Base-by-base conservation (phyloP, 352 stramenopile species). In the Phytophthora megakarya region DNA sequence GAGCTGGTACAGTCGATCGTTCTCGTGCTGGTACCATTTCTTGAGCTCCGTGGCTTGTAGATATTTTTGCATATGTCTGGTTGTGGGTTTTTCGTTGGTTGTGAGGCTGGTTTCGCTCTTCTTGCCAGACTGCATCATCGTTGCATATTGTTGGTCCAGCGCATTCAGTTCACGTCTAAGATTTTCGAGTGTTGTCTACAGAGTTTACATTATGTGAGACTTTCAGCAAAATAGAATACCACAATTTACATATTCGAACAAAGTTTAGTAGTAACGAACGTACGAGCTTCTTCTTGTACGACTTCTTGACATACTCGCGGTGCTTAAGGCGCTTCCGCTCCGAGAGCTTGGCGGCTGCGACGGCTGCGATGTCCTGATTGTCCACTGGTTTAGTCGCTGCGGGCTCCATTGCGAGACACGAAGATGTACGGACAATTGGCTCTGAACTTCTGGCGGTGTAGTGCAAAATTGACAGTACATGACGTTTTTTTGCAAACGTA, bases 241-340 rank as follows among this genome's bases (percentile, higher is more conserved):
- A n/a, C n/a, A n/a, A n/a, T n/a, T n/a, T n/a, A n/a, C n/a, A n/a
- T n/a, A n/a, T n/a, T n/a, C n/a, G n/a, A n/a, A n/a, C n/a, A n/a
- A n/a, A n/a, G n/a, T n/a, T n/a, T n/a, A n/a, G n/a, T n/a, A n/a
- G n/a, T n/a, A n/a, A n/a, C n/a, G 12, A 13, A 79, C 71, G 59
- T 80, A 89, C 81, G 46, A 86, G 71, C 44, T 91, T 89, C 72
- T 88, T 88, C 38, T 80, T 83, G 69, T 91, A 89, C 39, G 79
- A 89, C 53, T 78, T 80, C 45, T 84, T 84, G 42, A 89, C 81
- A 61, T 89, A 88, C 51, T 86, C 77, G 50, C 80, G 78, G 39
- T 91, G 81, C 52, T 76, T 79, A 32, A 88, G 73, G 10, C 80
- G 78, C 75, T 88, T 90, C 22, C 51, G 61, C 51, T 84, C 75